phyloP scores from a whole-genome alignment of 306 rosid genomes.

The Ziziphus jujuba region DNA sequence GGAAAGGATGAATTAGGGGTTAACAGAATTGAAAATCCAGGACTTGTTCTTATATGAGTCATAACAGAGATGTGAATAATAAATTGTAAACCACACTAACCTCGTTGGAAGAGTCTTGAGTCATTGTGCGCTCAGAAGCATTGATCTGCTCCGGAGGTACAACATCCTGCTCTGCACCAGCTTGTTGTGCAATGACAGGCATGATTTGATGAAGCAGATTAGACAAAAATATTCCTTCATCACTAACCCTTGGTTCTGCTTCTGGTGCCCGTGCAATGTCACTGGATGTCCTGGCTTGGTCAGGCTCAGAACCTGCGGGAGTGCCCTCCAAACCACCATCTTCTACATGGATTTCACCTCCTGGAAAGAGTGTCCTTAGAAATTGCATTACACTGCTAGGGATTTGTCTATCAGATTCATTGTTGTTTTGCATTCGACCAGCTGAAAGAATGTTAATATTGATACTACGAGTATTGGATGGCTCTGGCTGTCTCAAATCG shows the following conservation, averaged over 20 bases:
- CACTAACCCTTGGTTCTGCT: constrained; percentile 62
- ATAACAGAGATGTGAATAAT: not conserved
- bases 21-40: not conserved
- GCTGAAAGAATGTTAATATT: constrained; percentile 68
- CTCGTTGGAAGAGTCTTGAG: constrained; percentile 51
- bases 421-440: constrained; percentile 62
- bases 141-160: constrained; percentile 31
- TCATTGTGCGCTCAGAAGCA: constrained; percentile 39
- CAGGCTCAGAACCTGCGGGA: constrained; percentile 38
- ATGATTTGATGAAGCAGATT: constrained; percentile 75
- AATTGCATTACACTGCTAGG: constrained; percentile 62
- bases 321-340: constrained; percentile 62
- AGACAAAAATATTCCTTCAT: constrained; percentile 82
- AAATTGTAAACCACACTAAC: constrained; percentile 37
- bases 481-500: constrained; percentile 43
- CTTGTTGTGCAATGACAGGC: constrained; percentile 68
- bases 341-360: constrained; percentile 86
- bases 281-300: constrained; percentile 52
- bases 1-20: not conserved
- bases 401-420: constrained; percentile 71
- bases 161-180: constrained; percentile 37
- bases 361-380: constrained; percentile 70
- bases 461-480: constrained; percentile 52
- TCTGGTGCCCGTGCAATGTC: constrained; percentile 42
- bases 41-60: not conserved